A percentile compares a stretch with the other conserved stretches of the same genome.
Evolutionary conservation across 1,284 basidiomycete species (phyloP).

Genomic region (Sphagnurus paluster): DNA sequence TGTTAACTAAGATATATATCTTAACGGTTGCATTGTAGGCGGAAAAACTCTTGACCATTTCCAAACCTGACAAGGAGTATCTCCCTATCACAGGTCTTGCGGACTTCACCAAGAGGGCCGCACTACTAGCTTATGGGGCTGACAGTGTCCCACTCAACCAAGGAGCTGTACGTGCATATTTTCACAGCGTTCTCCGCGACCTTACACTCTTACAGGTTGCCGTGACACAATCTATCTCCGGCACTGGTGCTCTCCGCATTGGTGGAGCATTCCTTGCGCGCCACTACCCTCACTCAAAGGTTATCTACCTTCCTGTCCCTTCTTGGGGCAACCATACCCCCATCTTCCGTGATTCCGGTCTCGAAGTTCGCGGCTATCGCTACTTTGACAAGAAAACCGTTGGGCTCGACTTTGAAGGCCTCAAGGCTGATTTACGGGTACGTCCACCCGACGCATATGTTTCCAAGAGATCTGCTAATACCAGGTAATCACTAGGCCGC

Average conservation of each 20-base stretch:
- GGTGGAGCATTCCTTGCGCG: constrained; percentile 92
- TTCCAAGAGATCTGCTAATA: constrained; percentile 7
- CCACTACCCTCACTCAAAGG: constrained; percentile 87
- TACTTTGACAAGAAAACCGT: constrained; percentile 97
- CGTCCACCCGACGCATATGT: constrained; percentile 21
- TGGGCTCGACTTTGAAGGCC: constrained; percentile 90
- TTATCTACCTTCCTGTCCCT: constrained; percentile 91
- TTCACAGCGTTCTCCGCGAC: constrained; percentile 7
- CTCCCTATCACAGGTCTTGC: constrained; percentile 93
- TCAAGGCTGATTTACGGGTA: constrained; percentile 86
- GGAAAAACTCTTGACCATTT: constrained; percentile 71
- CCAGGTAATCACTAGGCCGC: constrained; percentile 51
- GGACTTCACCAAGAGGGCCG: constrained; percentile 88
- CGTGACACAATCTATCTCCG: constrained; percentile 95
- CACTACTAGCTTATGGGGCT: constrained; percentile 89
- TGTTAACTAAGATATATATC: constrained; percentile 4
- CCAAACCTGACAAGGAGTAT: constrained; percentile 94
- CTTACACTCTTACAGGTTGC: constrained; percentile 61
- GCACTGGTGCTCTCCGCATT: constrained; percentile 96
- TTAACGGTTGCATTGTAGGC: constrained; percentile 49
- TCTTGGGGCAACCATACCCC: constrained; percentile 98
- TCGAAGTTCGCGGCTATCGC: constrained; percentile 90
- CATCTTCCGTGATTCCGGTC: constrained; percentile 86
- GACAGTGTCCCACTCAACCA: constrained; percentile 77
- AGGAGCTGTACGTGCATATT: constrained; percentile 62